These are phyloP conservation scores for Ascochyta pisi DNA, from an alignment of 2,329 filamentous ascomycete genomes.

Conservation along the genomic window DNA sequence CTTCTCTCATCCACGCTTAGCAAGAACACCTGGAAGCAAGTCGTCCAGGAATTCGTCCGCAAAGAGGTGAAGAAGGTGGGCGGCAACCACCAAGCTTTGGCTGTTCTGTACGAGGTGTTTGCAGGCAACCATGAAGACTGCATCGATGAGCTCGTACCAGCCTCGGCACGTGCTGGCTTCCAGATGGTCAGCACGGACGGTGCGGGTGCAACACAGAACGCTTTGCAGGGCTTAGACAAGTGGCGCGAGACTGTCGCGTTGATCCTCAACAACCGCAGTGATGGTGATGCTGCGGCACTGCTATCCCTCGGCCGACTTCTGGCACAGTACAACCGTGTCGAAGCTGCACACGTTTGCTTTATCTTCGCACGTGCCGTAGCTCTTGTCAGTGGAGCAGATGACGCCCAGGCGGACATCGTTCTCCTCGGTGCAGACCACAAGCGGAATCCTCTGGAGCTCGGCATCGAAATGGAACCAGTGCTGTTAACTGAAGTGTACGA, in stretches of 20 bases:
- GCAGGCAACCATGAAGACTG: constrained; percentile 94
- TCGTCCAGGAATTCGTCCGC: constrained; percentile 92
- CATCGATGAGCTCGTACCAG: constrained; percentile 92
- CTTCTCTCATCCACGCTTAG: constrained; percentile 84
- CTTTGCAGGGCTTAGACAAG: constrained; percentile 84
- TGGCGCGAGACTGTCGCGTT: constrained; percentile 91
- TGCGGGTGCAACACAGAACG: constrained; percentile 70
- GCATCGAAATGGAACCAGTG: constrained; percentile 83
- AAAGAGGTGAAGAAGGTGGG: constrained; percentile 88
- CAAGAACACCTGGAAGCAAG: constrained; percentile 81
- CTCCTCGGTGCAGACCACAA: constrained; percentile 85
- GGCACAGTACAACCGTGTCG: constrained; percentile 82
- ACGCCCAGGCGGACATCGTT: constrained; percentile 78
- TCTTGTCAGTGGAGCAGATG: constrained; percentile 82
- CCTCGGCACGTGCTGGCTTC: constrained; percentile 88
- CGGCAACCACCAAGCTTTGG: constrained; percentile 83
- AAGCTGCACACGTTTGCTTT: constrained; percentile 94
- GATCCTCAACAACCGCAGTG: constrained; percentile 85
- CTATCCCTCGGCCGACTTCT: constrained; percentile 82
- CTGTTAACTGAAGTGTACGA: constrained; percentile 96
- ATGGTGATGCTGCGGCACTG: constrained; percentile 78
- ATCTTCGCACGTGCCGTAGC: constrained; percentile 78
- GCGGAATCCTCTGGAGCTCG: constrained; percentile 72
- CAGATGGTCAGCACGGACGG: constrained; percentile 80
- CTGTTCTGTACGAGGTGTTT: constrained; percentile 90